Conservation (phyloP, 2,329 filamentous ascomycete genomes). For the Stemphylium vesicarium region DNA sequence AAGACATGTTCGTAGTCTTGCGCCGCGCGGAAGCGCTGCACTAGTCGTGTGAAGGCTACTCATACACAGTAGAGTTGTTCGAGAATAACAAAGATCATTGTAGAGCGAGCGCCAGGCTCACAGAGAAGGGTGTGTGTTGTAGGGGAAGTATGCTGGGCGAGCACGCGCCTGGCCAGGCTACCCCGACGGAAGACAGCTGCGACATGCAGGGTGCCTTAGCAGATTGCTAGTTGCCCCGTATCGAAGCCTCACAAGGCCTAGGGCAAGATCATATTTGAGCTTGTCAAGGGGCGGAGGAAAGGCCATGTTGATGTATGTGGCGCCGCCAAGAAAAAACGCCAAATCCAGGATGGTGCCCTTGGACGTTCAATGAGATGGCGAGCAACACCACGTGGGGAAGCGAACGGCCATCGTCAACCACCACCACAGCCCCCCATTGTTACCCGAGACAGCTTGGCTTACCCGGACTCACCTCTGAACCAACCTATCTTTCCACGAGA, state of each 20-base stretch:
- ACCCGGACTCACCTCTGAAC: neutral
- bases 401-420: conserved; percentile 16
- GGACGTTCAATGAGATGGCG: conserved; percentile 28
- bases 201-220: conserved; percentile 23
- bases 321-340: conserved; percentile 9
- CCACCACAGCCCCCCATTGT: neutral
- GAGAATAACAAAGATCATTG: conserved; percentile 12
- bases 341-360: conserved; percentile 13
- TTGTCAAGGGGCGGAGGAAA: conserved; percentile 5
- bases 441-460: conserved; percentile 4
- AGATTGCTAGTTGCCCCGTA: conserved; percentile 13
- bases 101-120: conserved; percentile 25
- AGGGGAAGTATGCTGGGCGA: conserved; percentile 17
- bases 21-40: conserved; percentile 40
- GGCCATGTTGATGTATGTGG: conserved; percentile 22
- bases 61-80: conserved; percentile 28
- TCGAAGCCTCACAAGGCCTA: conserved; percentile 9
- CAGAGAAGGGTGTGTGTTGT: conserved; percentile 11
- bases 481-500: neutral
- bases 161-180: conserved; percentile 15
- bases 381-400: conserved; percentile 31
- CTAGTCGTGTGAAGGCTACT: conserved; percentile 15
- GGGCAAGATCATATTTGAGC: conserved; percentile 10
- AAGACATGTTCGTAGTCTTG: conserved; percentile 32
- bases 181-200: conserved; percentile 16